A percentile compares a stretch with the other conserved stretches of the same genome.
phyloP scores from a whole-genome alignment of 768 basidiomycete genomes.

The Mycena leptocephala region DNA sequence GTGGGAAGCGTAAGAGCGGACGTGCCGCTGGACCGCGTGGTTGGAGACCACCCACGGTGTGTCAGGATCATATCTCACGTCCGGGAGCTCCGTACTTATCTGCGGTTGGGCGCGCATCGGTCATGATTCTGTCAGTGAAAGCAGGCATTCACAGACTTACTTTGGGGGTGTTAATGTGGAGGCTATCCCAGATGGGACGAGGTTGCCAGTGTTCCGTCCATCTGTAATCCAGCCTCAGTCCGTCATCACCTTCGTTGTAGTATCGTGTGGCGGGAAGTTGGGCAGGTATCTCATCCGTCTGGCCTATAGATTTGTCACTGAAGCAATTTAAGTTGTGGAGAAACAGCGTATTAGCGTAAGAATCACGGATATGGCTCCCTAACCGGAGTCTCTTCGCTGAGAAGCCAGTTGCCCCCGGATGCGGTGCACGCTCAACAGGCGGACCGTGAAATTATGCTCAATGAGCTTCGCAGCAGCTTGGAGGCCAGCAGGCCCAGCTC shows the following conservation, averaged over 20 bases:
- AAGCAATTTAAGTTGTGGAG: not conserved
- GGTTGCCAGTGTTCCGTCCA: slow-evolving; percentile 36
- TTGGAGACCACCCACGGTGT: slow-evolving; percentile 29
- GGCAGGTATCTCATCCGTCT: not conserved
- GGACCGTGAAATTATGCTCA: no score
- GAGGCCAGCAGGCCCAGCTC: no score
- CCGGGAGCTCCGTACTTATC: slow-evolving; percentile 38
- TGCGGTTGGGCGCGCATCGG: no score
- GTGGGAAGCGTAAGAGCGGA: slow-evolving; percentile 48
- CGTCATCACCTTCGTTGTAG: slow-evolving; percentile 22
- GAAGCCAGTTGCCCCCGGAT: no score
- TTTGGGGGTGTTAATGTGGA: slow-evolving; percentile 34
- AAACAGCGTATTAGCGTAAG: no score
- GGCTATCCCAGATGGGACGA: slow-evolving; percentile 33
- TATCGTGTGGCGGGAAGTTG: slow-evolving; percentile 11
- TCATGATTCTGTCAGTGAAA: no score
- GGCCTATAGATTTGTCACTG: slow-evolving; percentile 20
- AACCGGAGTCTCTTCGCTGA: no score
- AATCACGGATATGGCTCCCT: no score
- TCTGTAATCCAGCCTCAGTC: slow-evolving; percentile 14
- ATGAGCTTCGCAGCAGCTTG: no score
- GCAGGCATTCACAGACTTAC: no score
- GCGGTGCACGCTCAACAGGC: no score
- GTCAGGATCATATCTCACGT: slow-evolving; percentile 30
- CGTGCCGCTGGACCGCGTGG: slow-evolving; percentile 39